Evolutionary conservation across 805 yeast genomes (phyloP).

Genomic region (Saccharomycopsis sp.): DNA sequence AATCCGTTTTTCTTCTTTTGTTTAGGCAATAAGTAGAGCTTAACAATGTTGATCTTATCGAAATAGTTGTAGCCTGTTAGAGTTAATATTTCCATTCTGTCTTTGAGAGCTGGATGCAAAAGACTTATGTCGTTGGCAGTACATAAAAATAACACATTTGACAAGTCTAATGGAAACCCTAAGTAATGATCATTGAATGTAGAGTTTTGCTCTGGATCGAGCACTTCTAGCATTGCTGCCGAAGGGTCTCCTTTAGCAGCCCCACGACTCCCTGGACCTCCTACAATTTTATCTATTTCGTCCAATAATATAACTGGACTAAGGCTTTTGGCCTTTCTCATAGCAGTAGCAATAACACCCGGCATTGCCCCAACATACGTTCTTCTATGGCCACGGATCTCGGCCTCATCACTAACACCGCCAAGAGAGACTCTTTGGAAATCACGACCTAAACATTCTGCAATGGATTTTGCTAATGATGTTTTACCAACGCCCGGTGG

Average conservation of each 20-base stretch:
- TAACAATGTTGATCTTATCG: slow-evolving; percentile 71
- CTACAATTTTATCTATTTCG: slow-evolving; percentile 76
- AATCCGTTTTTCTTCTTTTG: slow-evolving; percentile 68
- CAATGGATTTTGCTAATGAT: slow-evolving; percentile 75
- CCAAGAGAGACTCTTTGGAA: slow-evolving; percentile 81
- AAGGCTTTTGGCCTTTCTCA: slow-evolving; percentile 69
- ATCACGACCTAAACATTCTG: slow-evolving; percentile 62
- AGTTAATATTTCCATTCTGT: slow-evolving; percentile 77
- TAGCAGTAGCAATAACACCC: slow-evolving; percentile 69
- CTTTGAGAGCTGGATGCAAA: slow-evolving; percentile 70
- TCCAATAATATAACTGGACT: slow-evolving; percentile 80
- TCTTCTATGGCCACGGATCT: slow-evolving; percentile 83
- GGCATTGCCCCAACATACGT: slow-evolving; percentile 93
- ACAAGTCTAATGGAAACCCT: slow-evolving; percentile 79
- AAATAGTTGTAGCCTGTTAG: slow-evolving; percentile 72
- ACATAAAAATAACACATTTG: slow-evolving; percentile 75
- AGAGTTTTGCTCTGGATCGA: slow-evolving; percentile 84
- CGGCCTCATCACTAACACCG: slow-evolving; percentile 84
- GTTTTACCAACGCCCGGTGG: slow-evolving; percentile 96
- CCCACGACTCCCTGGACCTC: slow-evolving; percentile 38
- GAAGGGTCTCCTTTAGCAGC: slow-evolving; percentile 75
- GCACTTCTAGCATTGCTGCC: slow-evolving; percentile 79
- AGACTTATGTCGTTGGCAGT: slow-evolving; percentile 75
- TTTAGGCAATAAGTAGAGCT: slow-evolving; percentile 64
- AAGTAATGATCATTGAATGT: slow-evolving; percentile 76